Conservation (phyloP, 2,329 filamentous ascomycete species). For the Graphiopsis chlorocephala region DNA sequence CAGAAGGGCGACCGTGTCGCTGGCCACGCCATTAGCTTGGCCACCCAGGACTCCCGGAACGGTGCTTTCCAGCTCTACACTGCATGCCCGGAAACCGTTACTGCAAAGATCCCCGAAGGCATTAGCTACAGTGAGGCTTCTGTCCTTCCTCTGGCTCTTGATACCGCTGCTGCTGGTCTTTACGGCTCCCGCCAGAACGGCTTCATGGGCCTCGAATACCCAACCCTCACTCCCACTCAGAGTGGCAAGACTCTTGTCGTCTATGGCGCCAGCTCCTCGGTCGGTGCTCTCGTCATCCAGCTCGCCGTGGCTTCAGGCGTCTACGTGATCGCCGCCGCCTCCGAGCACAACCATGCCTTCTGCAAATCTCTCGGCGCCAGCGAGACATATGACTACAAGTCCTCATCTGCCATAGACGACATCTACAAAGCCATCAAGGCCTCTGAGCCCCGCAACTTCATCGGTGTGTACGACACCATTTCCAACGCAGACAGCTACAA, state of each 20-base stretch:
- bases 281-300: conserved; percentile 35
- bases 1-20: conserved; percentile 38
- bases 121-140: conserved; percentile 39
- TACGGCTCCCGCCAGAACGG: conserved; percentile 36
- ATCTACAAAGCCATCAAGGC: conserved; percentile 24
- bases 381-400: conserved; percentile 17
- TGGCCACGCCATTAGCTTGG: conserved; percentile 24
- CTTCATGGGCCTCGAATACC: conserved; percentile 40
- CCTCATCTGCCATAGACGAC: conserved; percentile 7
- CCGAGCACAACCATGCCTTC: conserved; percentile 34
- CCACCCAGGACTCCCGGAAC: conserved; percentile 24
- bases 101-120: conserved; percentile 39
- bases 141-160: conserved; percentile 46
- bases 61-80: conserved; percentile 39
- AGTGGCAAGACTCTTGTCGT: conserved; percentile 39
- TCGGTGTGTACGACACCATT: conserved; percentile 43
- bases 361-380: conserved; percentile 21
- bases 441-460: conserved; percentile 34
- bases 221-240: conserved; percentile 33
- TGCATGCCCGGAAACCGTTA: conserved; percentile 28
- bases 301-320: conserved; percentile 37
- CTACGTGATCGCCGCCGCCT: conserved; percentile 35
- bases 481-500: conserved; percentile 26
- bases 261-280: conserved; percentile 38
- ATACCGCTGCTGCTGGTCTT: conserved; percentile 44